Evolutionary conservation across 164 flowering plant species (phyloP).

Genomic region (Sextonia rubra): DNA sequence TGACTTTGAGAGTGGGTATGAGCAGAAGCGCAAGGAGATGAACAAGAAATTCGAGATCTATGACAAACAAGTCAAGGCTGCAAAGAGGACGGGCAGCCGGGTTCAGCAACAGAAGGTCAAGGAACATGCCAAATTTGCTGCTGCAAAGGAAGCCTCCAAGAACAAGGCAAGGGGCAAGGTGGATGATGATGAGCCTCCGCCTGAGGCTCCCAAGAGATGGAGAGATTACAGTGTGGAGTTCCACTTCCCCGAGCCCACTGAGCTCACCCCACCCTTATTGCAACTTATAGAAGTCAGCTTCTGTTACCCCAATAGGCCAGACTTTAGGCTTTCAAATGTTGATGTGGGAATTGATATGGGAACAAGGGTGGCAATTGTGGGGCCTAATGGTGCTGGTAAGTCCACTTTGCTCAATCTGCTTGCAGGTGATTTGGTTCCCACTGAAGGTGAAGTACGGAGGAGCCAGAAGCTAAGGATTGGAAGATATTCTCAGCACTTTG

Average conservation of each 20-base stretch:
- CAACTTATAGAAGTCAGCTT: conserved; percentile 79
- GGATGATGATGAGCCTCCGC: conserved; percentile 54
- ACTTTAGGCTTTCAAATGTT: conserved; percentile 63
- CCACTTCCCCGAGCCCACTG: conserved; percentile 85
- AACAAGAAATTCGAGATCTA: conserved; percentile 66
- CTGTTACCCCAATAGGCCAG: conserved; percentile 59
- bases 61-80: conserved; percentile 72
- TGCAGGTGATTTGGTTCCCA: conserved; percentile 75
- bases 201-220: conserved; percentile 78
- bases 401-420: conserved; percentile 76
- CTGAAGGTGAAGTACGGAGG: conserved; percentile 73
- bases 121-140: conserved; percentile 59
- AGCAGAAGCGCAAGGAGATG: conserved; percentile 72
- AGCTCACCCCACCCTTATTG: conserved; percentile 72
- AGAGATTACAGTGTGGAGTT: conserved; percentile 71
- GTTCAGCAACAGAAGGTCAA: conserved; percentile 74
- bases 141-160: conserved; percentile 66
- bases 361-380: conserved; percentile 76
- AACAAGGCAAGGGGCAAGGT: conserved; percentile 55
- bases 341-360: conserved; percentile 93
- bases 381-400: conserved; percentile 91
- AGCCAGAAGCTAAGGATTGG: conserved; percentile 86
- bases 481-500: conserved; percentile 79
- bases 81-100: conserved; percentile 62
- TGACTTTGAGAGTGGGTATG: conserved; percentile 72